These are phyloP conservation scores for Chalara sp. DNA, from an alignment of 2,329 filamentous ascomycete species.

Conservation along the genomic window DNA sequence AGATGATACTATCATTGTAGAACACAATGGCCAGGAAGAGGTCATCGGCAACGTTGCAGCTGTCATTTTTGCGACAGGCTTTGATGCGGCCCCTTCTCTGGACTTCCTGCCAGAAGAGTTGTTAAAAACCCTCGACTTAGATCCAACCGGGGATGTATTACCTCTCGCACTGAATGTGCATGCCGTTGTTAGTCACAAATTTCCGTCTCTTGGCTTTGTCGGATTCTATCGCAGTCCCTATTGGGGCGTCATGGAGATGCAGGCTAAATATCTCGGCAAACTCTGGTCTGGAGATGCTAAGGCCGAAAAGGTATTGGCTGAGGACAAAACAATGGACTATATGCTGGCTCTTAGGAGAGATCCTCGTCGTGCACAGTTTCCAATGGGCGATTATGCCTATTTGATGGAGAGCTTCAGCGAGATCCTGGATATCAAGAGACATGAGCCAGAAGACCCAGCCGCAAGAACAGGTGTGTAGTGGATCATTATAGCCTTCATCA, in stretches of 20 bases:
- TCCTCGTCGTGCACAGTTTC: conserved; percentile 57
- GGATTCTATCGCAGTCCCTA: conserved; percentile 81
- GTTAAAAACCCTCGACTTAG: conserved; percentile 50
- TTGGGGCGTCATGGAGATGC: conserved; percentile 85
- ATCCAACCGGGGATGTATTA: conserved; percentile 37
- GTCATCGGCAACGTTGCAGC: conserved; percentile 52
- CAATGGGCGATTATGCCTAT: conserved; percentile 76
- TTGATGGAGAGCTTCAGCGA: conserved; percentile 65
- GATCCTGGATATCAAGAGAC: conserved; percentile 45
- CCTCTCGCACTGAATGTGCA: conserved; percentile 63
- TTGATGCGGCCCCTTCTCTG: conserved; percentile 56
- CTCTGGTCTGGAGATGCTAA: conserved; percentile 42
- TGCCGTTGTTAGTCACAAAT: conserved; percentile 50
- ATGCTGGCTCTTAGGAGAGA: conserved; percentile 23
- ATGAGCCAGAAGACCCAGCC: conserved; percentile 27
- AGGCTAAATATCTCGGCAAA: conserved; percentile 60
- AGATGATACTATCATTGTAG: conserved; percentile 18
- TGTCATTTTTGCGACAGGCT: conserved; percentile 71
- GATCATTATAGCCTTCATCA: too few relatives aligned
- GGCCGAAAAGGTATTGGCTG: conserved; percentile 18
- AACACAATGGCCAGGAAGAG: conserved; percentile 22
- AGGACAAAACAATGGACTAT: conserved; percentile 18
- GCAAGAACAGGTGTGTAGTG: conserved; percentile 26
- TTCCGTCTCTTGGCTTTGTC: conserved; percentile 67
- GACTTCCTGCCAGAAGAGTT: conserved; percentile 55